These are phyloP conservation scores for Phycomyces nitens DNA, from an alignment of 192 early-diverging fungal genomes.

Conservation along the genomic window DNA sequence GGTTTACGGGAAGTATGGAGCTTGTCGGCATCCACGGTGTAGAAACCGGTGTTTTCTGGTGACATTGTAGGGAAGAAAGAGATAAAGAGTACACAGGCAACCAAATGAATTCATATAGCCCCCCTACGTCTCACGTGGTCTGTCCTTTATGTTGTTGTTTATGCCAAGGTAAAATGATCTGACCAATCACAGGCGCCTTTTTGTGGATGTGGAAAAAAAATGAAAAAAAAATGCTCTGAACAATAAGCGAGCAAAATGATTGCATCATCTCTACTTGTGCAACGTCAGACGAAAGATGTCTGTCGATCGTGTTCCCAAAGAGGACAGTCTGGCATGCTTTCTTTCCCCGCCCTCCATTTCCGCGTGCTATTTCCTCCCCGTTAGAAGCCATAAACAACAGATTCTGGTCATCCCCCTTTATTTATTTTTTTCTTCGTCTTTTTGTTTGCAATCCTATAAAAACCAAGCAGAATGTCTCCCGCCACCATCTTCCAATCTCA, in stretches of 20 bases:
- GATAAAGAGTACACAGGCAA: background rate
- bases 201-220: background rate
- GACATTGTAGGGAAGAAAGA: conserved; percentile 8
- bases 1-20: conserved; percentile 21
- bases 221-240: background rate
- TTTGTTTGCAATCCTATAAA: background rate
- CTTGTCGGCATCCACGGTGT: conserved; percentile 14
- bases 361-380: background rate
- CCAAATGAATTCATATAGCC: no score
- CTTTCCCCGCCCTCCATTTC: conserved; percentile 5
- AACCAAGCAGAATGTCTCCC: background rate
- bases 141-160: no score
- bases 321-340: background rate
- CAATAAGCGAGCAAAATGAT: no score
- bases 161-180: no score
- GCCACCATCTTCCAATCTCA: background rate
- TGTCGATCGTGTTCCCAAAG: background rate
- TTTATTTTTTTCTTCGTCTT: background rate
- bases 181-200: no score
- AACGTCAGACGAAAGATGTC: background rate
- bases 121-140: no score
- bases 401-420: background rate
- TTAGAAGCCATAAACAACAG: conserved; percentile 1
- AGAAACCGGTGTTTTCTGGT: conserved; percentile 16
- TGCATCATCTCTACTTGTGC: background rate